Evolutionary conservation across 768 basidiomycete genomes (phyloP), one percentile per base, ranked within the genome.

Genomic region (Amanita molliuscula): DNA sequence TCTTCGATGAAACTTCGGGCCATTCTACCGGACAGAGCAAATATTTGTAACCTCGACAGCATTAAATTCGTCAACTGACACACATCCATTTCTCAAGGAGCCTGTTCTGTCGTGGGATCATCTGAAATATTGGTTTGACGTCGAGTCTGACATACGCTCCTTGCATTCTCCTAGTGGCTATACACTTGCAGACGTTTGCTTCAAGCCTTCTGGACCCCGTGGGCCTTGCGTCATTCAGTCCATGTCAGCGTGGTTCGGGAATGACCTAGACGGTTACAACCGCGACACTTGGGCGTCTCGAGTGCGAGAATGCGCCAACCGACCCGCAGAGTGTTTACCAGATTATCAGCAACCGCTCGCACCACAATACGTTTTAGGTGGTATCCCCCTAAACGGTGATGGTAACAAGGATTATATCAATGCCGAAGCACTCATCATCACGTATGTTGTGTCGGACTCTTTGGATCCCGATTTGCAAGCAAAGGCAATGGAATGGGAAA

Each of bases 171-270:
- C 81, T 0, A 79, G 76, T 56, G 84, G 83, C 3, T 82, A 88
- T 59, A 72, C 70, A 3, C 72, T 98, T 2, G 62, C 73, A 5
- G 91, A 97, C 57, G 82, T 99, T 21, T 99, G 95, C 65, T 97
- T 98, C 69, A 92, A 94, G 53, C 96, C 96, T 18, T 81, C 84
- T 6, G 91, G 85, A 3, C 80, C 80, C 2, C 68, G 69, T 34
- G 88, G 89, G 5, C 79, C 86, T 9, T 99, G 96, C 61, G 92
- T 97, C n/a, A 81, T 96, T 6, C 95, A 99, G 61, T 95, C 92
- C 1, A 74, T 92, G 25, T 77, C 81, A 16, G 94, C 84, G 1
- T 99, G 93, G 93, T 90, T 92, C 55, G 85, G 77, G 4, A 83
- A 87, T 54, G 82, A 84, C 55, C 70, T 93, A 44, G 74, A 74